phyloP scores from a whole-genome alignment of 2,329 filamentous ascomycete genomes.

The Graphilbum ipis-grandicollis region DNA sequence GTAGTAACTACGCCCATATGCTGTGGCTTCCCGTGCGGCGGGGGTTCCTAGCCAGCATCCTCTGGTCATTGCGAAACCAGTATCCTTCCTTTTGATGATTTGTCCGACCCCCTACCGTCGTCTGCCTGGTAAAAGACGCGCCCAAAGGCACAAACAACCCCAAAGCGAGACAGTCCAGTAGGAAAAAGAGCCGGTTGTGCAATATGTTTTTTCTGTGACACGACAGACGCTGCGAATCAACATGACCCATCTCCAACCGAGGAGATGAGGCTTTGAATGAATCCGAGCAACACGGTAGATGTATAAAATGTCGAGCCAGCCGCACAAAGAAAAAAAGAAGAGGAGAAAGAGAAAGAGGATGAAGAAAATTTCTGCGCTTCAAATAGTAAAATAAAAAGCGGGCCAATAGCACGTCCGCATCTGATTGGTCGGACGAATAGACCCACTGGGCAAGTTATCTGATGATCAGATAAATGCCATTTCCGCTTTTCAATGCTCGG shows the following conservation, averaged over 20 bases:
- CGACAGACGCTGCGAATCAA: slow-evolving; percentile 56
- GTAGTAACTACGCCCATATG: neutral
- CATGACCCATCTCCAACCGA: slow-evolving; percentile 31
- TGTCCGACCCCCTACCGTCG: slow-evolving; percentile 26
- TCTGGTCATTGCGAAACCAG: neutral
- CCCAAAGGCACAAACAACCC: slow-evolving; percentile 1
- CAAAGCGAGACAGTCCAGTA: slow-evolving; percentile 21
- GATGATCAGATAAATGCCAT: too few species aligned
- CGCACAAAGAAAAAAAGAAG: slow-evolving; percentile 56
- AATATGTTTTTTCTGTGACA: slow-evolving; percentile 70
- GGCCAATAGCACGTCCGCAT: neutral
- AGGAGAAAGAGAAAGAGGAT: slow-evolving; percentile 16
- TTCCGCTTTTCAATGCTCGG: too few species aligned
- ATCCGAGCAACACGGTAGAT: slow-evolving; percentile 65
- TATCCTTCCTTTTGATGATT: slow-evolving; percentile 8
- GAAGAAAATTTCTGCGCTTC: slow-evolving; percentile 8
- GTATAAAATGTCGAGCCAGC: slow-evolving; percentile 45
- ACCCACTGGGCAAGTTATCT: neutral
- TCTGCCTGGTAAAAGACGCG: slow-evolving; percentile 7
- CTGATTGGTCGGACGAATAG: slow-evolving; percentile 3
- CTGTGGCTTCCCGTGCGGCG: slow-evolving; percentile 7
- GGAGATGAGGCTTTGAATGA: slow-evolving; percentile 16
- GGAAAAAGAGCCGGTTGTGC: slow-evolving; percentile 41
- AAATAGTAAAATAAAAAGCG: slow-evolving; percentile 3
- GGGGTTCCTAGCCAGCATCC: slow-evolving; percentile 2